phyloP scores from a whole-genome alignment of 2,329 filamentous ascomycete genomes.

The Corinectria fuckeliana region DNA sequence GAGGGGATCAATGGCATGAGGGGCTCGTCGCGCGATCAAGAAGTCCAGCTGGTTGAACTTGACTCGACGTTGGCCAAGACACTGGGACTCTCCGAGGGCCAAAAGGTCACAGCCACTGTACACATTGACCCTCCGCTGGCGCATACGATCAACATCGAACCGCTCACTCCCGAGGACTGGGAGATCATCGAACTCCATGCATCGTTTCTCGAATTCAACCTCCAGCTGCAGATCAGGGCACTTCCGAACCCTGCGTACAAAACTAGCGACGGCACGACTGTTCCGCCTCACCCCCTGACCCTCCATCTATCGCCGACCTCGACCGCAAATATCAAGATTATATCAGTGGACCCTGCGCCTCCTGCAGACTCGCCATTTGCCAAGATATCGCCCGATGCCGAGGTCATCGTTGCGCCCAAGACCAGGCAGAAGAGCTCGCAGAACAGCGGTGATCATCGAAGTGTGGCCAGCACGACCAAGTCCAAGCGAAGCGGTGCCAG shows the following conservation, averaged over 20 bases:
- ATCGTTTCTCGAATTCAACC: constrained; percentile 91
- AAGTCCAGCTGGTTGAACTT: constrained; percentile 80
- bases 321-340: constrained; percentile 87
- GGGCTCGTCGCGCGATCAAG: constrained; percentile 72
- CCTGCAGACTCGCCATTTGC: constrained; percentile 77
- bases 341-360: constrained; percentile 79
- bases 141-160: constrained; percentile 96
- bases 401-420: constrained; percentile 97
- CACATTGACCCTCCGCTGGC: constrained; percentile 91
- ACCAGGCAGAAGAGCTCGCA: constrained; percentile 74
- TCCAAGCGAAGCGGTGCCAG: constrained; percentile 82
- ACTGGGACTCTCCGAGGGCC: constrained; percentile 79
- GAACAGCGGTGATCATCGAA: constrained; percentile 75
- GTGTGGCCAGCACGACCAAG: constrained; percentile 79
- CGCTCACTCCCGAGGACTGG: constrained; percentile 94
- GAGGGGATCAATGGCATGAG: constrained; percentile 72
- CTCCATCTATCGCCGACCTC: constrained; percentile 95
- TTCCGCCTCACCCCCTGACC: constrained; percentile 78
- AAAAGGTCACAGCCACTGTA: constrained; percentile 74
- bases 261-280: constrained; percentile 55
- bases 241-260: constrained; percentile 82
- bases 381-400: constrained; percentile 91
- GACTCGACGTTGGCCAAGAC: constrained; percentile 83
- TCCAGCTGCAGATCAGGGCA: constrained; percentile 90
- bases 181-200: constrained; percentile 98